Conservation (phyloP, 139 green algal species). For the Ettlia oleoabundans region DNA sequence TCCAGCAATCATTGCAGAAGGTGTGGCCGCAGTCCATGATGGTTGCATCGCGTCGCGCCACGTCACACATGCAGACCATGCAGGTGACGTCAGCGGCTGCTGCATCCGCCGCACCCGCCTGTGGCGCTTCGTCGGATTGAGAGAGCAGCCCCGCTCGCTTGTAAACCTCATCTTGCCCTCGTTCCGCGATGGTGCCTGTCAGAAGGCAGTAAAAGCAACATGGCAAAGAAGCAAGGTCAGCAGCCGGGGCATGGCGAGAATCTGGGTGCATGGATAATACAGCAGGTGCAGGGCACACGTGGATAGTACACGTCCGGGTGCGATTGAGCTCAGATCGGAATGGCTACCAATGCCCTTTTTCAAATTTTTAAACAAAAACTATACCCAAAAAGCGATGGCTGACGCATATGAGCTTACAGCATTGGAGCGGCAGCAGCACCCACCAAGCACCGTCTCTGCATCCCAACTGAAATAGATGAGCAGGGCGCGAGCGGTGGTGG, state of each 20-base stretch:
- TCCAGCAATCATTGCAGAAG: conserved; percentile 92
- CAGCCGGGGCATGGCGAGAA: too few species aligned
- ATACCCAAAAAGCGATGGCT: too few species aligned
- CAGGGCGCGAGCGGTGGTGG: conserved; percentile 62
- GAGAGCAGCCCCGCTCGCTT: conserved; percentile 43
- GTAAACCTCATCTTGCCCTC: conserved; percentile 53
- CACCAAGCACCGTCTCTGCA: conserved; percentile 29
- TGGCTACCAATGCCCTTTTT: too few species aligned
- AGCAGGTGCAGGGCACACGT: neutral
- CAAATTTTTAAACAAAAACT: too few species aligned
- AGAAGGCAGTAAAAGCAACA: neutral
- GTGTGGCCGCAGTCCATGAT: conserved; percentile 85
- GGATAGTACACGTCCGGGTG: too few species aligned
- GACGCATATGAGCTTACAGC: too few species aligned
- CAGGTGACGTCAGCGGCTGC: conserved; percentile 42
- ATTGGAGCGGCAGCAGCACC: neutral
- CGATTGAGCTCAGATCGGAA: too few species aligned
- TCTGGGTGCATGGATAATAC: neutral
- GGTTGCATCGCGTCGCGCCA: conserved; percentile 16
- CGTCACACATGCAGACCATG: conserved; percentile 66
- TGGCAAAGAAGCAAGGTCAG: neutral
- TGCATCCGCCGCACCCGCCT: neutral
- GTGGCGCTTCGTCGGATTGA: conserved; percentile 29
- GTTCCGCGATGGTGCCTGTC: conserved; percentile 55
- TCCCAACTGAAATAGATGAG: conserved; percentile 80